Percentiles rank a stretch among this genome's conserved stretches.
phyloP scores from a whole-genome alignment of 331 rosid genomes.

The Quercus phellos region DNA sequence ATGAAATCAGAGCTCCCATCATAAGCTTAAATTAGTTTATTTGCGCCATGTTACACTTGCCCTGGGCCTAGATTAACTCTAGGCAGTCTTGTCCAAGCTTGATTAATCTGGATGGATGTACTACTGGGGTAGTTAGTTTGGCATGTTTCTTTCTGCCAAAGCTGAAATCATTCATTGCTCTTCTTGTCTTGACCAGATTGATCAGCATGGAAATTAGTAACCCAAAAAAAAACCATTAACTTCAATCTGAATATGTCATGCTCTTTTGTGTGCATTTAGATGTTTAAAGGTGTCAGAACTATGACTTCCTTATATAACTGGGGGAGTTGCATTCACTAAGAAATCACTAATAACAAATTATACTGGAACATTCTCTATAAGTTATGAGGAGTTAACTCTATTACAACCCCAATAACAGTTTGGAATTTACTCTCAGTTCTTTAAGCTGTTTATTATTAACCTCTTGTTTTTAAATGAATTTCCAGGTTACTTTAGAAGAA shows the following conservation, averaged over 20 bases:
- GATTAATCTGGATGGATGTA: neutral
- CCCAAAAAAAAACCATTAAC: neutral
- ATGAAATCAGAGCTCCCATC: neutral
- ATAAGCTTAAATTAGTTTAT: neutral
- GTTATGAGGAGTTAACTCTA: neutral
- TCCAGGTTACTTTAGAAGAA: conserved; percentile 80
- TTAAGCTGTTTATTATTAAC: neutral
- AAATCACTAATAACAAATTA: neutral
- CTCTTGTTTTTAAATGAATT: neutral
- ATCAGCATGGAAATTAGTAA: neutral
- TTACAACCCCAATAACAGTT: neutral
- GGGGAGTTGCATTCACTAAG: neutral
- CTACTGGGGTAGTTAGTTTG: neutral
- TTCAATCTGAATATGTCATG: neutral
- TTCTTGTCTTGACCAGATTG: neutral
- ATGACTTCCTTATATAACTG: neutral
- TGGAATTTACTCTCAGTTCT: neutral
- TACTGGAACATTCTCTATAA: neutral
- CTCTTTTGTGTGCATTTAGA: neutral
- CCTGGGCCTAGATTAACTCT: neutral
- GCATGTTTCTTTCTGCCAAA: neutral
- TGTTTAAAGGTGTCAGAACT: neutral
- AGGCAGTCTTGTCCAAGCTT: neutral
- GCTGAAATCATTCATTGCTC: neutral
- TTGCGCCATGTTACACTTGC: neutral